Evolutionary conservation across 148 eudicot genomes (phyloP), one percentile per base, ranked within the genome.

Genomic region (Bassia scoparia): DNA sequence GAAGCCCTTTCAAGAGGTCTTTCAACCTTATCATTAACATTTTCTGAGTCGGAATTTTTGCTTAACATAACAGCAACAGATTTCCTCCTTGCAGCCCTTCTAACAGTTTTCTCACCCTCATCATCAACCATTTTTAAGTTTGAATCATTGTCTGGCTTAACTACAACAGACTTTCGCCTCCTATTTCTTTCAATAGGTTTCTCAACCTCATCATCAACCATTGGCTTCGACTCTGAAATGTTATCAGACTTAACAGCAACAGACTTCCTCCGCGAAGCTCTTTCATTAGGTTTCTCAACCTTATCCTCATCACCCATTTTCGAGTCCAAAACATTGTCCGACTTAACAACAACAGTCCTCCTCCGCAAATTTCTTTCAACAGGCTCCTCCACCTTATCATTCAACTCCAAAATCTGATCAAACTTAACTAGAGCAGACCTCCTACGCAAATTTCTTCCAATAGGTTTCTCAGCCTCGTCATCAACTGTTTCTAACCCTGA

Each of bases 371-470:
- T 10, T 9, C 61, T 31, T 33, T 6, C 16, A 34, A 66, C 61
- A 16, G 77, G 52, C 38, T 74, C 41, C 16, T 44, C 62, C 43
- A 34, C 78, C 50, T 23, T 16, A 64, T 31, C 71, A 34, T 37
- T 14, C 15, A 63, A 41, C 7, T 52, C 7, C 24, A 0, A 8
- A 60, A 49, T 31, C 18, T 18, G 53, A 30, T 44, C 50, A 6
- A 44, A 20, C 14, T 74, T 24, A 0, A 38, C 37, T 18, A 77
- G 76, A 38, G 56, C 64, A 77, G 80, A 27, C 70, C 29, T 55
- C 38, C 77, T 8, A 13, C 37, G 66, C 37, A n/a, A 26, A 15
- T 23, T 12, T 17, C 69, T 44, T 18, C 14, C 17, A 63, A 54
- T 50, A 16, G 62, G 13, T 74, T 74, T 61, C 27, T 61, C 46